Evolutionary conservation across 257 asterid genomes (phyloP).

Genomic region (Nicotiana sylvestris): DNA sequence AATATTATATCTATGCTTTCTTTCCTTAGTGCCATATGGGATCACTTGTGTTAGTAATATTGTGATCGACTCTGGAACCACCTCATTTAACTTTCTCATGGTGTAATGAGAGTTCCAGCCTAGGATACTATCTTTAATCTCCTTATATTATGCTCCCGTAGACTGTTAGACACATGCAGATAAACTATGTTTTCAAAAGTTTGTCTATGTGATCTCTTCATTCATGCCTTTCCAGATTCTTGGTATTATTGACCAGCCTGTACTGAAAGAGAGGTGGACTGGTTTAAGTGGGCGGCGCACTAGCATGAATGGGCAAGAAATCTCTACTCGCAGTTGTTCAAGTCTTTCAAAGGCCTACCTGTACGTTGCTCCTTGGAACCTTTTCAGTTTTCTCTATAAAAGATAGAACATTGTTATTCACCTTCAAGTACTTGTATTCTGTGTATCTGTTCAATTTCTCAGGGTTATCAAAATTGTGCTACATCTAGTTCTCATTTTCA

Average conservation of each 20-base stretch:
- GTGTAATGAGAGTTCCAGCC: background rate
- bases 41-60: background rate
- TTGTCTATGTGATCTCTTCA: background rate
- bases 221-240: constrained; percentile 48
- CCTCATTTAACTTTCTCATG: background rate
- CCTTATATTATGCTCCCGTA: background rate
- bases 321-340: constrained; percentile 71
- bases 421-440: background rate
- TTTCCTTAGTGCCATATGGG: background rate
- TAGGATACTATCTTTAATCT: background rate
- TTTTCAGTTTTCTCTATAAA: background rate
- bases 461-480: background rate
- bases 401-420: background rate
- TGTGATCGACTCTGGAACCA: background rate
- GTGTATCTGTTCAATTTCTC: background rate
- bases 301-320: constrained; percentile 71
- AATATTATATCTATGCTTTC: background rate
- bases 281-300: constrained; percentile 75
- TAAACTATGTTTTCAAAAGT: background rate
- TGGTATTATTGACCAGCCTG: constrained; percentile 93
- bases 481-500: constrained; percentile 7
- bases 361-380: constrained; percentile 34
- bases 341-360: constrained; percentile 79
- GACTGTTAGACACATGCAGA: background rate
- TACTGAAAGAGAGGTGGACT: constrained; percentile 91